Conservation (phyloP, 192 early-diverging fungal genomes). For the Coemansia sp. region DNA sequence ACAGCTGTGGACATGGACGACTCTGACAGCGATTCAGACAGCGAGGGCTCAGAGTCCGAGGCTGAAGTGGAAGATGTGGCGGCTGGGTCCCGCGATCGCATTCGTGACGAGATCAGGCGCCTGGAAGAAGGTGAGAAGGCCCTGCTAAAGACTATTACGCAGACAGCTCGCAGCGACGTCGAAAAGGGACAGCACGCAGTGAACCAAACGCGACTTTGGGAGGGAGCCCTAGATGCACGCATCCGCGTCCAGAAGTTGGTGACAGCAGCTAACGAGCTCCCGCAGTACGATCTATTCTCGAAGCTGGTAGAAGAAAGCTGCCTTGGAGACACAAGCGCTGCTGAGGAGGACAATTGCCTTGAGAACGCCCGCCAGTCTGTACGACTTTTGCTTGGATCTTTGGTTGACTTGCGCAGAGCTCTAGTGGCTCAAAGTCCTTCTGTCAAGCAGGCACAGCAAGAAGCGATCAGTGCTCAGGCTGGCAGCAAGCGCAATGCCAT, state of each 20-base stretch:
- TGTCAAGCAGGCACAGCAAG: constrained; percentile 17
- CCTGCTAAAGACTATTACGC: constrained; percentile 75
- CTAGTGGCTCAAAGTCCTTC: constrained; percentile 36
- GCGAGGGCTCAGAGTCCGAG: constrained; percentile 32
- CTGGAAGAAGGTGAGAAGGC: constrained; percentile 85
- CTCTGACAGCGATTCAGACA: constrained; percentile 16
- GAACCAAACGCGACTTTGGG: constrained; percentile 85
- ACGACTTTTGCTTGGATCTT: constrained; percentile 26
- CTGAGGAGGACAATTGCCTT: constrained; percentile 10
- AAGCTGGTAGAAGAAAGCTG: constrained; percentile 16
- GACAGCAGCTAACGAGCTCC: constrained; percentile 77
- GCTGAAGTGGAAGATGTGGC: constrained; percentile 27
- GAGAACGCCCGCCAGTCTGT: constrained; percentile 28
- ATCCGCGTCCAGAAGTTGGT: constrained; percentile 85
- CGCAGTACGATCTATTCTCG: constrained; percentile 53
- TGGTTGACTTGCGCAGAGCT: constrained; percentile 32
- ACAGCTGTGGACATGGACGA: constrained; percentile 12
- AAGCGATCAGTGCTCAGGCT: not conserved
- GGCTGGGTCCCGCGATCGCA: constrained; percentile 44
- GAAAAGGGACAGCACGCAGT: constrained; percentile 93
- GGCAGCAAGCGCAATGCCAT: constrained; percentile 28
- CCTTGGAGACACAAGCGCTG: constrained; percentile 1
- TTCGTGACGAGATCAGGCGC: constrained; percentile 66
- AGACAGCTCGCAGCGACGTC: constrained; percentile 74
- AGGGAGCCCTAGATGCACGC: constrained; percentile 79